A percentile compares a stretch with the other conserved stretches of the same genome.
Evolutionary conservation across 2,329 filamentous ascomycete genomes (phyloP).

Genomic region (Lasiodiplodia theobromae): DNA sequence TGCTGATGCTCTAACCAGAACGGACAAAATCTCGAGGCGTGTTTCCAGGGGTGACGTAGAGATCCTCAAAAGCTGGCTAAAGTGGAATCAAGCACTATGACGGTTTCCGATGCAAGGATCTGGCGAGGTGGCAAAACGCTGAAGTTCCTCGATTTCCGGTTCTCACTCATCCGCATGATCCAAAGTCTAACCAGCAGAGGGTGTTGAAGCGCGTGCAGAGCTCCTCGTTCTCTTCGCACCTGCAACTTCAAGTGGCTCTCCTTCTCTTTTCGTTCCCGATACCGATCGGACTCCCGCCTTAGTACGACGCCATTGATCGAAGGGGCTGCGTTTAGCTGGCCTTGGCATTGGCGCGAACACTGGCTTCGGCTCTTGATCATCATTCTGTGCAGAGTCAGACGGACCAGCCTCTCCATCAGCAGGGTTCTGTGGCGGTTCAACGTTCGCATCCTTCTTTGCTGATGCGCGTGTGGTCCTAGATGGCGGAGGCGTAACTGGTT

Average conservation of each 20-base stretch:
- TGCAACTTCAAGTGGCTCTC: constrained; percentile 40
- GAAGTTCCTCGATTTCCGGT: neutral
- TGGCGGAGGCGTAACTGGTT: constrained; percentile 57
- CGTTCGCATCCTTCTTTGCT: constrained; percentile 57
- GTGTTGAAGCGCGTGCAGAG: constrained; percentile 40
- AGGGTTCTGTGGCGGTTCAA: constrained; percentile 5
- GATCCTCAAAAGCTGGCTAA: neutral
- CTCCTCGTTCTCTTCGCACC: constrained; percentile 43
- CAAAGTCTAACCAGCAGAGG: constrained; percentile 17
- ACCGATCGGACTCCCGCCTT: constrained; percentile 52
- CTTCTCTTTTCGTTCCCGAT: constrained; percentile 40
- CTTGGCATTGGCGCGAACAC: constrained; percentile 28
- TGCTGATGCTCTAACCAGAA: neutral
- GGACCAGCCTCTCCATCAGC: constrained; percentile 33
- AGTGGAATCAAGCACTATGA: neutral
- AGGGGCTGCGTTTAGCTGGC: constrained; percentile 60
- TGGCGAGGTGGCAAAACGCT: neutral
- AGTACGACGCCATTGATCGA: constrained; percentile 72
- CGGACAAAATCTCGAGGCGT: neutral
- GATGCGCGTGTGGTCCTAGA: constrained; percentile 65
- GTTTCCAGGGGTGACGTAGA: neutral
- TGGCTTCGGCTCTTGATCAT: constrained; percentile 16
- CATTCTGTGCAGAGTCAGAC: constrained; percentile 17
- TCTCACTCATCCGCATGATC: neutral
- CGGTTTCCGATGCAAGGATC: neutral